A percentile compares a stretch with the other conserved stretches of the same genome.
Conservation (phyloP, 768 basidiomycete species). For the Lactarius vividus region DNA sequence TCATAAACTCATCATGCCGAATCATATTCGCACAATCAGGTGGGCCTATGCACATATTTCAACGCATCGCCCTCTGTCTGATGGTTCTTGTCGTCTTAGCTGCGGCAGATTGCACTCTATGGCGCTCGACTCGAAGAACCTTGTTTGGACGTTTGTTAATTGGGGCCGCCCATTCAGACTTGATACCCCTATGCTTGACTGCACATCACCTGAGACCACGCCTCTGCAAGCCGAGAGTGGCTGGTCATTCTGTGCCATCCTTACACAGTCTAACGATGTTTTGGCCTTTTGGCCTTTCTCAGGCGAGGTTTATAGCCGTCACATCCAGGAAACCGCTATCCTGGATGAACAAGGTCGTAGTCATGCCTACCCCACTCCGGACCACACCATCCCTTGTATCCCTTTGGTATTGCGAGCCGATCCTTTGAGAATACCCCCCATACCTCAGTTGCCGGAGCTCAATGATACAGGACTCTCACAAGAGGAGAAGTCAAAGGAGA, state of each 20-base stretch:
- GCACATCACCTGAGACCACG: slow-evolving; percentile 44
- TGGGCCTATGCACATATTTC: slow-evolving; percentile 31
- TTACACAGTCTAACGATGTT: slow-evolving; percentile 69
- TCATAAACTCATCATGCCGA: slow-evolving; percentile 56
- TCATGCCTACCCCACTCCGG: slow-evolving; percentile 35
- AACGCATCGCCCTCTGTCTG: background rate
- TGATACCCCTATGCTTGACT: slow-evolving; percentile 38
- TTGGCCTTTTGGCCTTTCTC: slow-evolving; percentile 72
- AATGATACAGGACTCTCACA: slow-evolving; percentile 31
- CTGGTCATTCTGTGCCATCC: slow-evolving; percentile 73
- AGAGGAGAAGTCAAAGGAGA: slow-evolving; percentile 32
- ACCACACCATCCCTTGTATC: slow-evolving; percentile 54
- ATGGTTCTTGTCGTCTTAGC: slow-evolving; percentile 38
- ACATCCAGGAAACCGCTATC: slow-evolving; percentile 41
- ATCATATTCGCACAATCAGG: slow-evolving; percentile 64
- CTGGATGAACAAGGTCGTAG: slow-evolving; percentile 46
- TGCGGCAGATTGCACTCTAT: slow-evolving; percentile 76
- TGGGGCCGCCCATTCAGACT: slow-evolving; percentile 80
- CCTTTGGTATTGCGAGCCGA: slow-evolving; percentile 55
- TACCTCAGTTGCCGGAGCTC: slow-evolving; percentile 61
- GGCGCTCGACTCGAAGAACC: slow-evolving; percentile 54
- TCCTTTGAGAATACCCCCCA: slow-evolving; percentile 55
- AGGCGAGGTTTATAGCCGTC: slow-evolving; percentile 40
- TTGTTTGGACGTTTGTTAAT: slow-evolving; percentile 71
- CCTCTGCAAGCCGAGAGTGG: slow-evolving; percentile 73